Evolutionary conservation across 148 eudicot species (phyloP), one percentile per base, ranked within the genome.

Genomic region (Rhododendron griersonianum): DNA sequence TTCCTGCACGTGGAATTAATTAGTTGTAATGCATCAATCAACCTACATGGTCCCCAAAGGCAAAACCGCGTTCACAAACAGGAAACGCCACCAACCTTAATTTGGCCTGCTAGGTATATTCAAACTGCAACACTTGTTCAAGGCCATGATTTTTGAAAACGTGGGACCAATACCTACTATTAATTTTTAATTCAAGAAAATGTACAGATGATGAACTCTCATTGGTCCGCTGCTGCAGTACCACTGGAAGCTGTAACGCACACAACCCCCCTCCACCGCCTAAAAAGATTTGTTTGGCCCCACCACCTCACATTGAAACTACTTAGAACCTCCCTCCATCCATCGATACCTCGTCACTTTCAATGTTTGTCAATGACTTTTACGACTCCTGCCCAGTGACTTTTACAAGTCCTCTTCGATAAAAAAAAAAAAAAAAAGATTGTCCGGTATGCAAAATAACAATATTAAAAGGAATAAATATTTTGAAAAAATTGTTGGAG

Each of bases 61-160:
- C 30, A 25, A 80, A 85, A 79, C 83, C 83, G 87, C 83, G 87
- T 85, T 30, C 76, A 35, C 18, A 19, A 86, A 86, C 84, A 86
- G 87, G 48, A 21, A 51, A 86, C 77, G 47, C 41, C 41, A 57
- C 23, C n/a, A 1, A 5, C n/a, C 23, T 19, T 30, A 23, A 11
- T 23, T 16, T 5, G 4, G 3, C 1, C 15, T 8, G 23, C 23
- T 45, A 41, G 19, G 65, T 19, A 5, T 18, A 18, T 57, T 18
- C n/a, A 57, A 57, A 19, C 9, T 16, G 23, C n/a, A 57, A 18
- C 55, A 51, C 55, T 51, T 51, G 16, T 13, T 51, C 55, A 13
- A 0, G 14, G 16, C 16, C 65, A 57, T 5, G 65, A 77, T 41
- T 47, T 1, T 47, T 1, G 33, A 7, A 44, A 8, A 77, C 47